Evolutionary conservation across 2,329 filamentous ascomycete genomes (phyloP), one percentile per base, ranked within the genome.

Genomic region (Cercospora sp.): DNA sequence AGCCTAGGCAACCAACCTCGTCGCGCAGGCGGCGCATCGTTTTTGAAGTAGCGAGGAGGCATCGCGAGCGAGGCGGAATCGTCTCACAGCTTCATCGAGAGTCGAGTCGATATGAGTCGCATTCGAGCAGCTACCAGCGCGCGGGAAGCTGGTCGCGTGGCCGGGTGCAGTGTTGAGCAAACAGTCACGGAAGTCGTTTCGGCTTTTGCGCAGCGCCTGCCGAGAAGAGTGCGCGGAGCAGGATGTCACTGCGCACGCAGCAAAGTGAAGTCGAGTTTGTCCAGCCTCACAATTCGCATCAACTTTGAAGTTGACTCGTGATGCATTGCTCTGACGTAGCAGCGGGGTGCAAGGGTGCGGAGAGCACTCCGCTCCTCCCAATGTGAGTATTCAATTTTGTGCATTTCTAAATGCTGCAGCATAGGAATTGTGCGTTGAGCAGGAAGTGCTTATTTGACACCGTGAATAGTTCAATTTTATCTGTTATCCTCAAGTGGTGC

Each of bases 31-130:
- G 75, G 72, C 64, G 77, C 77, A 71, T 80, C 78, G 70, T 80
- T 80, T 68, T 79, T 79, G 74, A 80, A 80, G 73, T 80, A 80
- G 67, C 77, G 71, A 42, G 78, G 78, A 60, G 77, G 73, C 76
- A 77, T 78, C 62, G 53, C 39, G 62, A 45, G 48, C 23, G 45
- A 26, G 31, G 18, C 51, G 13, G n/a, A 28, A 16, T 16, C 16
- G 26, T 20, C 51, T 57, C 62, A 53, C 62, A 5, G 33, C 62
- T 42, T 64, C 51, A 58, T 64, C 53, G 33, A 59, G 62, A 23
- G 20, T 18, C 28, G 60, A 12, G 10, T 26, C 28, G 28, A 13
- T 55, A 45, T 36, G 55, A 59, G 55, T 59, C 55, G 55, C 55
- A 59, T 59, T 59, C 55, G 55, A 31, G 55, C 55, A 8, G 55